A percentile compares a stretch with the other conserved stretches of the same genome.
Conservation (phyloP, 257 asterid genomes). For the Rehmannia glutinosa region DNA sequence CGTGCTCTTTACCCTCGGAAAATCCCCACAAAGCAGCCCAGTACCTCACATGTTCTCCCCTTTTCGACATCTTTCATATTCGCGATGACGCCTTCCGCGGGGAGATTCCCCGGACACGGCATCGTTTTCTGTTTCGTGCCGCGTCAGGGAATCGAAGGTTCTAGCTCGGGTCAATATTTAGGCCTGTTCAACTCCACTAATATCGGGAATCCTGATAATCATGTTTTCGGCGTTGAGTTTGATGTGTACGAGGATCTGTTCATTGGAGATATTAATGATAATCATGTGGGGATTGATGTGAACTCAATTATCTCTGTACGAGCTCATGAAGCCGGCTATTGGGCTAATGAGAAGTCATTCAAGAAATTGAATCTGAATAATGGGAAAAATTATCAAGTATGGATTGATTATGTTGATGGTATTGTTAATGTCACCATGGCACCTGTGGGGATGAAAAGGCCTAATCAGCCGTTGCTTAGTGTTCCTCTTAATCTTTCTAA, state of each 20-base stretch:
- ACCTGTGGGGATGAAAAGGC: too few relatives aligned
- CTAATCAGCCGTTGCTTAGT: too few relatives aligned
- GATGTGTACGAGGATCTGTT: conserved; percentile 63
- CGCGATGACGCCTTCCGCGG: conserved; percentile 63
- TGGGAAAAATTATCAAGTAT: too few relatives aligned
- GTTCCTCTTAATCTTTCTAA: too few relatives aligned
- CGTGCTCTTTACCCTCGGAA: conserved; percentile 46
- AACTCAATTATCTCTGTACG: conserved; percentile 45
- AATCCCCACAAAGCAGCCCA: conserved; percentile 41
- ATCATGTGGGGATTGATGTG: too few relatives aligned
- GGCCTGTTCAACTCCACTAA: conserved; percentile 54
- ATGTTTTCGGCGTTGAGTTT: conserved; percentile 65
- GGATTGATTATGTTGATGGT: too few relatives aligned
- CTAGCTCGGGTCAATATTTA: conserved; percentile 44
- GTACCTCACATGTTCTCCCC: conserved; percentile 41
- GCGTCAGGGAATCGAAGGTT: conserved; percentile 35
- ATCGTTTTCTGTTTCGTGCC: conserved; percentile 68
- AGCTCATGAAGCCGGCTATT: conserved; percentile 60
- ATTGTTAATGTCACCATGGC: too few relatives aligned
- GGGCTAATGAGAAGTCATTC: conserved; percentile 38
- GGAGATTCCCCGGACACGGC: conserved; percentile 62
- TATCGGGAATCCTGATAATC: conserved; percentile 33
- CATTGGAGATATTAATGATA: conserved; percentile 43
- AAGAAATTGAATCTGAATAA: conserved; percentile 21
- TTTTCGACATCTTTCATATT: conserved; percentile 69